A percentile compares a stretch with the other conserved stretches of the same genome.
phyloP scores from a whole-genome alignment of 306 rosid species.

The Lathyrus tuberosus region DNA sequence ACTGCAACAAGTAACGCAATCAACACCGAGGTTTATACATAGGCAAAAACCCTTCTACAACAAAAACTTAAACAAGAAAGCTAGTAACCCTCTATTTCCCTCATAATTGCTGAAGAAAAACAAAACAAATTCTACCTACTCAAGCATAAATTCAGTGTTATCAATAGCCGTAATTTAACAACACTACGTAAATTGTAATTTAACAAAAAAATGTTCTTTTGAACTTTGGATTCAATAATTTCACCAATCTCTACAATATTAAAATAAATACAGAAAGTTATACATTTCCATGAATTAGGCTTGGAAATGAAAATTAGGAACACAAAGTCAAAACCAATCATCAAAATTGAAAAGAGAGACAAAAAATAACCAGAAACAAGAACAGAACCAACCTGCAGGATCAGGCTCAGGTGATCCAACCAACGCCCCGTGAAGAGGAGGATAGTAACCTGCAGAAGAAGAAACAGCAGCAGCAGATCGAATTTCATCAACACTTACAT shows the following conservation, averaged over 20 bases:
- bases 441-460: conserved; percentile 66
- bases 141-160: background rate
- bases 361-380: conserved; percentile 23
- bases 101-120: conserved; percentile 18
- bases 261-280: background rate
- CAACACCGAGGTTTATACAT: too few relatives aligned
- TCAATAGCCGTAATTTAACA: background rate
- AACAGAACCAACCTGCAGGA: conserved; percentile 52
- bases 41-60: background rate
- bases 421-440: conserved; percentile 78
- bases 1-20: conserved; percentile 51
- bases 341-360: conserved; percentile 27
- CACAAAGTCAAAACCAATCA: conserved; percentile 35
- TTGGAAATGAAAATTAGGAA: conserved; percentile 32
- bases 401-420: conserved; percentile 66
- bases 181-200: background rate
- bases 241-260: background rate
- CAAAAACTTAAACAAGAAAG: conserved; percentile 19
- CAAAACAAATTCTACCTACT: background rate
- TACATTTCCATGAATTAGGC: background rate
- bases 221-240: background rate
- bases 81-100: background rate
- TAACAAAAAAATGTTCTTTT: too few relatives aligned
- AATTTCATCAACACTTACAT: conserved; percentile 89
- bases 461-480: conserved; percentile 73